These are phyloP conservation scores for Fusarium verticillioides DNA, from an alignment of 2,329 filamentous ascomycete species.

Conservation along the genomic window DNA sequence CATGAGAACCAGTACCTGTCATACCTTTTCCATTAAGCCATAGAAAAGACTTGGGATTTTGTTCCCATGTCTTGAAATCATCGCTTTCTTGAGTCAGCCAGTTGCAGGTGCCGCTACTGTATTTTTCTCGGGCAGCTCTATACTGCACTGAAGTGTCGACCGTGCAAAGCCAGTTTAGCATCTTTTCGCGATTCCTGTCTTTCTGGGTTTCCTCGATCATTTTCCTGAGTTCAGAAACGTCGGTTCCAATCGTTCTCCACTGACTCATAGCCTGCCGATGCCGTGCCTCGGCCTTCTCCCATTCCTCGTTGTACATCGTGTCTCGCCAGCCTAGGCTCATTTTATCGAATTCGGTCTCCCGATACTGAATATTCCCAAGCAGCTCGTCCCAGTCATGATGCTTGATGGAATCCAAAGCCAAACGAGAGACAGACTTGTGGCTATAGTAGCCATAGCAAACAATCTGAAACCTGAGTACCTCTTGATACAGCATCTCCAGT, in stretches of 20 bases:
- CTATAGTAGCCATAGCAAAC: neutral
- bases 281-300: fast-evolving
- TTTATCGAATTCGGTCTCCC: fast-evolving
- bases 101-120: neutral
- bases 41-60: fast-evolving
- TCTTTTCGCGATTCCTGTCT: neutral
- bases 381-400: neutral
- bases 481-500: neutral
- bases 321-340: neutral
- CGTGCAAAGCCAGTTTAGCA: fast-evolving
- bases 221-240: neutral
- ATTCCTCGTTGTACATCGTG: neutral
- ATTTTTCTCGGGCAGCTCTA: neutral
- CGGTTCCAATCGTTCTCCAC: neutral
- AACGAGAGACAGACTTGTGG: neutral
- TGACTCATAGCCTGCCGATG: neutral
- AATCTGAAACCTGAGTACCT: neutral
- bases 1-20: fast-evolving
- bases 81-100: fast-evolving
- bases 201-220: fast-evolving
- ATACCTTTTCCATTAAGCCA: neutral
- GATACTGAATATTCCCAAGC: fast-evolving
- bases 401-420: fast-evolving
- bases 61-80: fast-evolving
- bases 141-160: neutral